phyloP scores from a whole-genome alignment of 305 asterid genomes.

The Fraxinus velutina region DNA sequence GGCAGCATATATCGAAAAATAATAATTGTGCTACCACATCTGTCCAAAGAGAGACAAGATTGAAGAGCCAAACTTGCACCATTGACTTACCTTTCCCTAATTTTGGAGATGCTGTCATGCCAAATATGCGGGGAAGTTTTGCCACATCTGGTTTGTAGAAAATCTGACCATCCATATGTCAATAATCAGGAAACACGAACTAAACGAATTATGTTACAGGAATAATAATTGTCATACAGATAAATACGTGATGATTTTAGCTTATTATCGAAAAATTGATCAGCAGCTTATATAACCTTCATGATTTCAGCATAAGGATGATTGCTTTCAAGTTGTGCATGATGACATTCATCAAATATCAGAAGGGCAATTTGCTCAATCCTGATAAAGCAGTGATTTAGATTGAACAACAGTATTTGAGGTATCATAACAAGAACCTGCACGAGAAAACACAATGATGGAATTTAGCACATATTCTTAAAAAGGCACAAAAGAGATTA shows the following conservation, averaged over 20 bases:
- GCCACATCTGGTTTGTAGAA: conserved; percentile 54
- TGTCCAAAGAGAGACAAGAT: conserved; percentile 8
- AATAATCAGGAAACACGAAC: conserved; percentile 25
- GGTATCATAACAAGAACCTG: conserved; percentile 99
- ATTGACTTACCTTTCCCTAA: conserved; percentile 77
- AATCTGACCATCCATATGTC: conserved; percentile 44
- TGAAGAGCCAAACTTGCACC: conserved; percentile 19
- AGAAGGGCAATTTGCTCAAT: conserved; percentile 81
- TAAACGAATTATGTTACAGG: background rate
- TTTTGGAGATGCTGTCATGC: conserved; percentile 98
- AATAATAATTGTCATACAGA: background rate
- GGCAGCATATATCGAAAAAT: background rate
- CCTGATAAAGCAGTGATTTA: conserved; percentile 77
- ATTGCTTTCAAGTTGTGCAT: conserved; percentile 86
- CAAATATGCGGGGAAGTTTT: conserved; percentile 87
- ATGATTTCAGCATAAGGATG: conserved; percentile 97
- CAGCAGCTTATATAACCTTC: conserved; percentile 54
- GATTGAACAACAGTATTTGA: conserved; percentile 64
- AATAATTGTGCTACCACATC: background rate
- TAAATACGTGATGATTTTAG: conserved; percentile 16
- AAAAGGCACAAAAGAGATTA: conserved; percentile 1
- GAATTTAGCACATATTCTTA: conserved; percentile 4
- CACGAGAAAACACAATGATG: conserved; percentile 27
- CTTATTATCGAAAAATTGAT: background rate
- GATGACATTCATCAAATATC: conserved; percentile 96